Evolutionary conservation across 1,139 yeast species (phyloP).

Genomic region (Magnusiomyces magnusii): DNA sequence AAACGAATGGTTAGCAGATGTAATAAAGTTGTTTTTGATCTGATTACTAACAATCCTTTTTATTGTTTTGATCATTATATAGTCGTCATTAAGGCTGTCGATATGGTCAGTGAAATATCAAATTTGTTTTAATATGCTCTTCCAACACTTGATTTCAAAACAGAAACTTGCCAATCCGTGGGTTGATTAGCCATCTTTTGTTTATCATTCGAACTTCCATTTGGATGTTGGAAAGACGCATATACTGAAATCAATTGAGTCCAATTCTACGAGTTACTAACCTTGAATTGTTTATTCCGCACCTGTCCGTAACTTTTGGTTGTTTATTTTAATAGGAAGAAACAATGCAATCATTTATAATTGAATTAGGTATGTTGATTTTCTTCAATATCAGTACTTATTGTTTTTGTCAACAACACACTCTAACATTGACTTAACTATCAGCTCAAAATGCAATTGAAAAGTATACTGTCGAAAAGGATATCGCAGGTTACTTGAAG

Average conservation of each 20-base stretch:
- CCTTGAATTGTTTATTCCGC: constrained; percentile 6
- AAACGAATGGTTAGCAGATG: too few species aligned
- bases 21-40: too few species aligned
- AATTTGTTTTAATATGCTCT: neutral
- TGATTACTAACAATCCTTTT: neutral
- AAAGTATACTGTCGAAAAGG: constrained; percentile 48
- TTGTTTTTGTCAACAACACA: neutral
- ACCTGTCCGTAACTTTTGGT: too few species aligned
- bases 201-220: too few species aligned
- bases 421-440: neutral
- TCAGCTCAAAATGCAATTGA: constrained; percentile 56
- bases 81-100: constrained; percentile 25
- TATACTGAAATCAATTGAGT: neutral
- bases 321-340: constrained; percentile 21
- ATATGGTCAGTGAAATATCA: constrained; percentile 20
- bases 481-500: constrained; percentile 74
- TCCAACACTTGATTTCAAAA: too few species aligned
- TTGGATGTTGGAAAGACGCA: neutral
- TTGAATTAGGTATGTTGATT: constrained; percentile 30
- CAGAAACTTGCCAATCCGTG: neutral
- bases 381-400: neutral
- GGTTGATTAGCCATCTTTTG: neutral
- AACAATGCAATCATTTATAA: constrained; percentile 30
- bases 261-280: neutral
- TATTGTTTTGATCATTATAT: too few species aligned